Percentiles rank a stretch among this genome's conserved stretches.
phyloP scores from a whole-genome alignment of 106 monocot species.

The Dactylorhiza incarnata region DNA sequence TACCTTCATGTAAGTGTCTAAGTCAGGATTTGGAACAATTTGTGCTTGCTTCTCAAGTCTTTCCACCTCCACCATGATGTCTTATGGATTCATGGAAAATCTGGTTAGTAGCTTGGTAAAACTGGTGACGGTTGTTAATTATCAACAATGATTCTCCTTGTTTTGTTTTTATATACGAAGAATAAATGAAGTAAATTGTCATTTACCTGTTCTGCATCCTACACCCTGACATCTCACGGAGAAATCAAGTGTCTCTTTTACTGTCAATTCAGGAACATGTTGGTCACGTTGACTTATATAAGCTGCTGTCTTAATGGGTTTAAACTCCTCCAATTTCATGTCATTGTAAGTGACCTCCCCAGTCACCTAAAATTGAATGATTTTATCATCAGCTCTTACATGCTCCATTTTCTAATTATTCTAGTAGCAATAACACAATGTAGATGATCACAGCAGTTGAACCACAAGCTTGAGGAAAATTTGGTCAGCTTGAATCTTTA shows the following conservation, averaged over 20 bases:
- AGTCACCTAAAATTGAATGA: background rate
- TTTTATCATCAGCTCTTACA: too few relatives aligned
- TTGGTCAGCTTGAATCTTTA: too few relatives aligned
- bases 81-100: background rate
- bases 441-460: too few relatives aligned
- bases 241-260: conserved; percentile 23
- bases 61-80: conserved; percentile 11
- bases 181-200: background rate
- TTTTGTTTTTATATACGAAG: too few relatives aligned
- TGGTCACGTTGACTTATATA: conserved; percentile 22
- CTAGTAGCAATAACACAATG: too few relatives aligned
- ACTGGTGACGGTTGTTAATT: too few relatives aligned
- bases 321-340: conserved; percentile 12
- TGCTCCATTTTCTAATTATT: too few relatives aligned
- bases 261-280: conserved; percentile 22
- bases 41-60: conserved; percentile 11
- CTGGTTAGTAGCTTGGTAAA: background rate
- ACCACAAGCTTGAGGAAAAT: too few relatives aligned
- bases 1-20: conserved; percentile 24
- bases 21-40: conserved; percentile 7
- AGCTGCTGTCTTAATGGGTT: conserved; percentile 13
- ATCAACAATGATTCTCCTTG: too few relatives aligned
- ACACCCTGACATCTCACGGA: conserved; percentile 20
- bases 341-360: conserved; percentile 25
- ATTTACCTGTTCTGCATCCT: conserved; percentile 20